These are phyloP conservation scores for Nephelium lappaceum DNA, from an alignment of 345 rosid species.

Conservation along the genomic window DNA sequence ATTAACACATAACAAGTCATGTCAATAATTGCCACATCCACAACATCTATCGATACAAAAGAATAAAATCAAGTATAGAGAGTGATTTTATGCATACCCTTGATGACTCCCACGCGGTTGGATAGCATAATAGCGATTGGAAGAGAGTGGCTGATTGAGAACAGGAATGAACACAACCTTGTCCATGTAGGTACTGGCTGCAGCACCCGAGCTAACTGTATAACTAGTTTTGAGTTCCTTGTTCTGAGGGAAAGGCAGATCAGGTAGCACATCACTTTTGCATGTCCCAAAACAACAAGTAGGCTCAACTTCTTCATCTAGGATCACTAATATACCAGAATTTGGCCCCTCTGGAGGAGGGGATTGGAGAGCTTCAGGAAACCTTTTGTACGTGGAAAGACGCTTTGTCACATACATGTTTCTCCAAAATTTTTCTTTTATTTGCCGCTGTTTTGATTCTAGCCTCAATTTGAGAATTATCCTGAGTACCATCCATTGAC, in stretches of 20 bases:
- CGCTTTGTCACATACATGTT: too few species aligned
- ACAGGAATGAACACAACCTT: constrained; percentile 40
- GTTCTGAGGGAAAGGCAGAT: constrained; percentile 66
- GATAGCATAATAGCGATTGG: constrained; percentile 26
- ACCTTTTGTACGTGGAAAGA: constrained; percentile 22
- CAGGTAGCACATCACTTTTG: constrained; percentile 19
- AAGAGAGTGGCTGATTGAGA: constrained; percentile 18
- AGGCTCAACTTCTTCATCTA: constrained; percentile 58
- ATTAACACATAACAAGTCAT: too few species aligned
- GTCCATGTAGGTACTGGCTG: neutral
- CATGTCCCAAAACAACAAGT: constrained; percentile 50
- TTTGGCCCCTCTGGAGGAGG: constrained; percentile 58
- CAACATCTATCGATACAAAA: neutral
- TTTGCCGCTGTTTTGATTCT: too few species aligned
- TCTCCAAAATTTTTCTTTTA: too few species aligned
- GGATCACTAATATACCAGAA: constrained; percentile 59
- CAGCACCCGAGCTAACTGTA: neutral
- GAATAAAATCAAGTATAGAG: too few species aligned
- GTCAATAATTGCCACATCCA: neutral
- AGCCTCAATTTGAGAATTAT: too few species aligned
- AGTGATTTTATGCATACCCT: constrained; percentile 20
- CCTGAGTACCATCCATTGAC: too few species aligned
- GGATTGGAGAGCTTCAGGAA: constrained; percentile 36
- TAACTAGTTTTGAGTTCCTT: constrained; percentile 25
- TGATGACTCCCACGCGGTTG: constrained; percentile 25